Base-by-base conservation (phyloP, 139 green algal species). In the Bryopsis sp. region DNA sequence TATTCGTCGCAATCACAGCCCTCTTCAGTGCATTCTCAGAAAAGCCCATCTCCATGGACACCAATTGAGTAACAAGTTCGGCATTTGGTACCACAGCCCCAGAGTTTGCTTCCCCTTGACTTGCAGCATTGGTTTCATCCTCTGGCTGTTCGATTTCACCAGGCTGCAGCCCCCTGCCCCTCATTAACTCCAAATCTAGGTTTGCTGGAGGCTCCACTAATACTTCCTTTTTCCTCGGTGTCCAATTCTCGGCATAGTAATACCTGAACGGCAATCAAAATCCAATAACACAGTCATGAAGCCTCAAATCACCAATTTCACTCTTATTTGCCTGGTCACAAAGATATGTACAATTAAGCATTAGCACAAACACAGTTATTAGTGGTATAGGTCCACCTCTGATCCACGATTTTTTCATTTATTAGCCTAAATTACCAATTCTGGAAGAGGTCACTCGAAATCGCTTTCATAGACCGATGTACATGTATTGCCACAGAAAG, bases 11-110 rank as follows among this genome's bases (percentile, higher is more conserved):
- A 5, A 88, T 5, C 1, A 69, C 79, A 8, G 93, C 94, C 2
- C 88, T 80, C 74, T 89, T 87, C 72, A 76, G 82, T 34, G 82
- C 85, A 29, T 90, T 89, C 26, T 87, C 85, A 5, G 72, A 76
- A 70, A 99, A 99, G 58, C 94, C 94, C 93, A 97, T 97, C n/a
- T n/a, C n/a, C 58, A 65, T 65, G 28, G 69, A 67, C 62, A 88
- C 50, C 8, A 94, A 75, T 62, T 81, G 61, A 4, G 64, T 47
- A 32, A 95, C 83, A 38, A 92, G 84, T 6, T 43, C 62, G 19
- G 66, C 48, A 76, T 87, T 72, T 6, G 83, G 70, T 67, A 71
- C 64, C 8, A 28, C n/a, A 8, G 7, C n/a, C 57, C 43, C 43
- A 26, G 43, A 11, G 15, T 50, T 32, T 57, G 62, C 8, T 33